Conservation (phyloP, 805 yeast species). For the Candida arabinofermentans region DNA sequence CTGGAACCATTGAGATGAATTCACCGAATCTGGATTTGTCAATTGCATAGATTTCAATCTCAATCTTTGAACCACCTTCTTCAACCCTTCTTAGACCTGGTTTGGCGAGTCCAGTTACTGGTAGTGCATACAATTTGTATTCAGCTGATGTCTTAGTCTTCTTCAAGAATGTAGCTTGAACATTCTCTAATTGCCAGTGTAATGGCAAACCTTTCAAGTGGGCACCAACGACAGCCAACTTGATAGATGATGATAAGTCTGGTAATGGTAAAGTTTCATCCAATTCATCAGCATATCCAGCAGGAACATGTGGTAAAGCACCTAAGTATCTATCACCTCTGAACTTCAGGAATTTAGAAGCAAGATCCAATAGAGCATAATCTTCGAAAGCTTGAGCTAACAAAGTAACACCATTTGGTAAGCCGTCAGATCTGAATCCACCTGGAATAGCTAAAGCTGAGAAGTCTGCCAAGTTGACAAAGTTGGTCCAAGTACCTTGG, state of each 20-base stretch:
- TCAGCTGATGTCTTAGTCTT: conserved; percentile 65
- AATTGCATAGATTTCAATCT: conserved; percentile 77
- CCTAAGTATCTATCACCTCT: conserved; percentile 56
- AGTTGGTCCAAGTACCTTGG: conserved; percentile 98
- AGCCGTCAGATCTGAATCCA: conserved; percentile 82
- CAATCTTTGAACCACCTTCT: conserved; percentile 54
- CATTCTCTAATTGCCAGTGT: conserved; percentile 90
- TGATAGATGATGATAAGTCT: conserved; percentile 40
- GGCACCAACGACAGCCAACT: conserved; percentile 94
- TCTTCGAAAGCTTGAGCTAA: conserved; percentile 81
- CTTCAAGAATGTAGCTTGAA: conserved; percentile 65
- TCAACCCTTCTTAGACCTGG: conserved; percentile 82
- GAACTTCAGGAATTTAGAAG: conserved; percentile 60
- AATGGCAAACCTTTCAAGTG: conserved; percentile 84
- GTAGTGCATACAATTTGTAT: conserved; percentile 79
- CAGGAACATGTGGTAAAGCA: conserved; percentile 22
- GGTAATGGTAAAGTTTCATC: conserved; percentile 42
- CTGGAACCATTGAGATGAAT: conserved; percentile 85
- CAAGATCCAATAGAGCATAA: conserved; percentile 82
- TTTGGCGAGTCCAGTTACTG: conserved; percentile 75
- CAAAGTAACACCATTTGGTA: conserved; percentile 88
- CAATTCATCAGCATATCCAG: conserved; percentile 40
- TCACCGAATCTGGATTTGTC: conserved; percentile 77
- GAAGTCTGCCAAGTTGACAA: conserved; percentile 90
- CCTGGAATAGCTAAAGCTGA: conserved; percentile 90